Percentiles rank a stretch among this genome's conserved stretches.
Conservation (phyloP, 225 moss, liverwort and hornwort species). For the Anthoceros angustus region DNA sequence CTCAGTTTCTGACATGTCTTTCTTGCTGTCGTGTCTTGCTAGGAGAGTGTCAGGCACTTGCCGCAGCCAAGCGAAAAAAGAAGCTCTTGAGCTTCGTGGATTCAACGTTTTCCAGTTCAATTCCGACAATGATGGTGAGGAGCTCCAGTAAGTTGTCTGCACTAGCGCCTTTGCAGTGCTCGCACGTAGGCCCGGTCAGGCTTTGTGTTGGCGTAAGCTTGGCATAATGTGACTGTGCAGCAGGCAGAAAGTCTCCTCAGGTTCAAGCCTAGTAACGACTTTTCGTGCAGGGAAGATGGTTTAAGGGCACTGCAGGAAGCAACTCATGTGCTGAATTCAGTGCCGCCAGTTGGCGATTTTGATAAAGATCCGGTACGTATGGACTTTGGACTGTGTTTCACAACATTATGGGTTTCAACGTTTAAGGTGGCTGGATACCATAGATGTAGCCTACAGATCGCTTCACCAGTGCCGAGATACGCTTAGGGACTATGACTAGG, state of each 20-base stretch:
- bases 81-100: conserved; percentile 31
- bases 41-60: conserved; percentile 55
- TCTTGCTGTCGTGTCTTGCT: conserved; percentile 6
- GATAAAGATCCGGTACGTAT: conserved; percentile 44
- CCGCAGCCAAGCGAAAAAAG: conserved; percentile 37
- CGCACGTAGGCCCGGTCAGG: too few relatives aligned
- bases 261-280: background rate
- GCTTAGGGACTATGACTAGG: background rate
- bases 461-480: too few relatives aligned
- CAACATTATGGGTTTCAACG: background rate
- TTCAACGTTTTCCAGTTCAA: conserved; percentile 31
- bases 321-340: conserved; percentile 48
- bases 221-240: background rate
- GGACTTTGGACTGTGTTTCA: too few relatives aligned
- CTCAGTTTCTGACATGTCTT: too few relatives aligned
- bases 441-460: too few relatives aligned
- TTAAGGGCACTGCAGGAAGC: conserved; percentile 34
- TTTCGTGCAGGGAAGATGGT: conserved; percentile 20
- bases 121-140: conserved; percentile 25
- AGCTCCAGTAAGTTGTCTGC: conserved; percentile 12
- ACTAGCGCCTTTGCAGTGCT: background rate
- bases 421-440: background rate
- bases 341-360: conserved; percentile 45
- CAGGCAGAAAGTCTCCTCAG: background rate
- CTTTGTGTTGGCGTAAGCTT: background rate